phyloP scores from a whole-genome alignment of 1,139 yeast species.

The Kodamaea sp. region DNA sequence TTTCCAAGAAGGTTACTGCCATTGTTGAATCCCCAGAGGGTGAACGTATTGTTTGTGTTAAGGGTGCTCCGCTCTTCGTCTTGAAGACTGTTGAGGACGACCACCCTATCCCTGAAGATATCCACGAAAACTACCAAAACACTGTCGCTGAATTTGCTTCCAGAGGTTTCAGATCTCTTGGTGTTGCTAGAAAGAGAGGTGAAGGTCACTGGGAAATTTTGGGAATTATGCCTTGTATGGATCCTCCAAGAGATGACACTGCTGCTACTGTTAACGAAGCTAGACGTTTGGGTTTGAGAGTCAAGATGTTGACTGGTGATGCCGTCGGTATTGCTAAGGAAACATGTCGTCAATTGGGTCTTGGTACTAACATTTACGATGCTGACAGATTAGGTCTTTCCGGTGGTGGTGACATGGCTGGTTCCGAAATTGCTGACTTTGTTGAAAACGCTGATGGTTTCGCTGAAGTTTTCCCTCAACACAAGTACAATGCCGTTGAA shows the following conservation, averaged over 20 bases:
- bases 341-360: conserved; percentile 96
- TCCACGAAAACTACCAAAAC: conserved; percentile 93
- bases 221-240: conserved; percentile 99
- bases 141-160: conserved; percentile 97
- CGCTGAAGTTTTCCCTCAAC: conserved; percentile 97
- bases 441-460: conserved; percentile 97
- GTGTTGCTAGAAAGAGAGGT: conserved; percentile 99
- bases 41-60: conserved; percentile 93
- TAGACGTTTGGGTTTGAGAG: conserved; percentile 89
- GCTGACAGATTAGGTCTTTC: conserved; percentile 96
- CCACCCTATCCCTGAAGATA: conserved; percentile 94
- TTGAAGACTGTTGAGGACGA: conserved; percentile 95
- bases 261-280: conserved; percentile 95
- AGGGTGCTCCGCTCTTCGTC: conserved; percentile 96
- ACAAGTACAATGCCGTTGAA: conserved; percentile 90
- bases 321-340: conserved; percentile 99
- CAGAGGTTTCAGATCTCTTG: conserved; percentile 98
- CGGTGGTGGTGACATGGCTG: conserved; percentile 96
- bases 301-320: conserved; percentile 98
- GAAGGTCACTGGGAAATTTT: conserved; percentile 98
- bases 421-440: conserved; percentile 93
- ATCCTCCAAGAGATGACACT: conserved; percentile 98
- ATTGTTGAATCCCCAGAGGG: conserved; percentile 95
- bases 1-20: conserved; percentile 94
- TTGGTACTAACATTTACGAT: conserved; percentile 95